Conservation (phyloP, 2,329 filamentous ascomycete genomes). For the Achaetomium macrosporum region DNA sequence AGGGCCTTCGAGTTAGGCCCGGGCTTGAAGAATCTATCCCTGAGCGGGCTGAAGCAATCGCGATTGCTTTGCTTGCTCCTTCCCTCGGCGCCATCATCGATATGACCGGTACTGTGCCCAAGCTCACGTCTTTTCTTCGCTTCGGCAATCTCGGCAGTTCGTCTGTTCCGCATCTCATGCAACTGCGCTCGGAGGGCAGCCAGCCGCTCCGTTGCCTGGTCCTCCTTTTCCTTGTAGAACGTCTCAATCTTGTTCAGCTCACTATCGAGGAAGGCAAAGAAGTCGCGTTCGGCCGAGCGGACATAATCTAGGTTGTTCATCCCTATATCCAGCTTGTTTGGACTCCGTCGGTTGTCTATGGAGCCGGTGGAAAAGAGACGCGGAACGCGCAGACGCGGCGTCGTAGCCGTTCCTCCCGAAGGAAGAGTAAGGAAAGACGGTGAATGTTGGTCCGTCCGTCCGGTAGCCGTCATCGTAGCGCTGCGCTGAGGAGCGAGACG, state of each 20-base stretch:
- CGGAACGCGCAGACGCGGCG: slow-evolving; percentile 29
- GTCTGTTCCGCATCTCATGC: slow-evolving; percentile 84
- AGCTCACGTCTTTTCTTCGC: slow-evolving; percentile 33
- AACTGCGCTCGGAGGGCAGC: slow-evolving; percentile 71
- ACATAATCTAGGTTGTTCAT: slow-evolving; percentile 46
- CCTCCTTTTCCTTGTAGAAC: slow-evolving; percentile 85
- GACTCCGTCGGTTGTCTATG: slow-evolving; percentile 30
- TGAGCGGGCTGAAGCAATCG: slow-evolving; percentile 49
- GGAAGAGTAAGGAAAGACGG: slow-evolving; percentile 23
- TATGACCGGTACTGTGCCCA: slow-evolving; percentile 19
- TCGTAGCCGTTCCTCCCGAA: slow-evolving; percentile 20
- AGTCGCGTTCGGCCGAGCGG: slow-evolving; percentile 71
- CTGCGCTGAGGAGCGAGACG: slow-evolving; percentile 33
- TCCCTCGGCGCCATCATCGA: slow-evolving; percentile 24
- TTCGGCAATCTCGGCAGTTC: slow-evolving; percentile 63
- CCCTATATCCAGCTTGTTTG: slow-evolving; percentile 38
- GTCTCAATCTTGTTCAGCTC: slow-evolving; percentile 87
- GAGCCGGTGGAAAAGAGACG: slow-evolving; percentile 38
- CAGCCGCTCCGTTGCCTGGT: slow-evolving; percentile 71
- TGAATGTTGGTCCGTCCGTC: slow-evolving; percentile 6
- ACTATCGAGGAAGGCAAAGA: slow-evolving; percentile 75
- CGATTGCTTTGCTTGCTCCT: slow-evolving; percentile 24
- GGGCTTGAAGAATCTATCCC: slow-evolving; percentile 47
- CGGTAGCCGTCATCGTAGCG: slow-evolving; percentile 27
- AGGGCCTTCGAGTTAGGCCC: slow-evolving; percentile 57